phyloP scores from a whole-genome alignment of 1,284 basidiomycete genomes.

The Ganoderma lingzhi region DNA sequence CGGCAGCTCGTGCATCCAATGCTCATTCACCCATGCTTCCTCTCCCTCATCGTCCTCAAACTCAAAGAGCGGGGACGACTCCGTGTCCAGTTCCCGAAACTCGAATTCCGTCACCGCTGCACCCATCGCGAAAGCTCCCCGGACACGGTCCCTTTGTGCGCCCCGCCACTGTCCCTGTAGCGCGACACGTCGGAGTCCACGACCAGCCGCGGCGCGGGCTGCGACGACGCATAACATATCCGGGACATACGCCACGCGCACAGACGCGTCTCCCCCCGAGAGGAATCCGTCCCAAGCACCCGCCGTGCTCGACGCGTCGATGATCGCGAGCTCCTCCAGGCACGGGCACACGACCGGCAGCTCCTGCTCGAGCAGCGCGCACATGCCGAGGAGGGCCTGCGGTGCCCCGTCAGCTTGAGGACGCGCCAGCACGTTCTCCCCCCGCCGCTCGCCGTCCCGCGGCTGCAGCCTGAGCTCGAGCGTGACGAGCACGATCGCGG shows the following conservation, averaged over 20 bases:
- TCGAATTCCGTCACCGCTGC: neutral
- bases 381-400: neutral
- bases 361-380: neutral
- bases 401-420: neutral
- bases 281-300: neutral
- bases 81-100: neutral
- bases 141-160: neutral
- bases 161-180: neutral
- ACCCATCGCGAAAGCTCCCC: neutral
- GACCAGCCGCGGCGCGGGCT: neutral
- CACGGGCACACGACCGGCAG: slow-evolving; percentile 1
- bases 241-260: neutral
- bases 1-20: neutral
- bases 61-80: neutral
- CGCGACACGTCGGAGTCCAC: neutral
- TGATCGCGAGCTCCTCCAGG: neutral
- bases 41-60: neutral
- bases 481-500: neutral
- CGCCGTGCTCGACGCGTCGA: neutral
- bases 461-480: neutral
- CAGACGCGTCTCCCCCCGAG: neutral
- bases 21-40: neutral
- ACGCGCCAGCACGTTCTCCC: neutral
- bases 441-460: neutral
- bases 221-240: neutral